These are phyloP conservation scores for Monosporozyma siamensis DNA, from an alignment of 805 yeast genomes.

Conservation along the genomic window DNA sequence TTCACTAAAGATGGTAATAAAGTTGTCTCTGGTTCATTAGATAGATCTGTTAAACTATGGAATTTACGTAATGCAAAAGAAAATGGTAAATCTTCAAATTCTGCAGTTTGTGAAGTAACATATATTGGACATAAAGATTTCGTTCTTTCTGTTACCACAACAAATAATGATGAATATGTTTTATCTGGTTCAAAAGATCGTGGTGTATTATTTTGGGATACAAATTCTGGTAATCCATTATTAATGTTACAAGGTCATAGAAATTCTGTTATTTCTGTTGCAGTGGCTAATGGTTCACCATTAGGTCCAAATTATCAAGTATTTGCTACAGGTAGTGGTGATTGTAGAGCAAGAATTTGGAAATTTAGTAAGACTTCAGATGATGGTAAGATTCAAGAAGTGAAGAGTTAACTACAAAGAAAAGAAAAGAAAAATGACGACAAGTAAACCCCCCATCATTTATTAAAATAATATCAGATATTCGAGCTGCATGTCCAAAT, in stretches of 20 bases:
- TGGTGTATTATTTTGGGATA: constrained; percentile 96
- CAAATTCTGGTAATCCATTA: constrained; percentile 80
- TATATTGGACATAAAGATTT: constrained; percentile 95
- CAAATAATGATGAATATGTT: constrained; percentile 86
- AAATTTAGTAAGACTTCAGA: constrained; percentile 42
- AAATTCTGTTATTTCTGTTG: constrained; percentile 89
- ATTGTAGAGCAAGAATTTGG: constrained; percentile 96
- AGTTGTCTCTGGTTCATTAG: constrained; percentile 90
- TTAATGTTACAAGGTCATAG: constrained; percentile 95
- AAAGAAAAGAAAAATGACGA: too few species aligned
- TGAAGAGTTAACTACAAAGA: not conserved
- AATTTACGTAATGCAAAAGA: constrained; percentile 47
- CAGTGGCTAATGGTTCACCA: constrained; percentile 73
- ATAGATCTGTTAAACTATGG: constrained; percentile 94
- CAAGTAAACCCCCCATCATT: too few species aligned
- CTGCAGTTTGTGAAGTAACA: constrained; percentile 74
- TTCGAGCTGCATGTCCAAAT: not conserved
- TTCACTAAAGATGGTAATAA: constrained; percentile 88
- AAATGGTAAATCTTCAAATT: constrained; percentile 27
- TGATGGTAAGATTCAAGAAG: constrained; percentile 5
- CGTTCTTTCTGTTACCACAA: constrained; percentile 86
- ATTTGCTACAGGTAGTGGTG: constrained; percentile 97
- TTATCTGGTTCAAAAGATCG: constrained; percentile 94
- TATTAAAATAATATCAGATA: not conserved
- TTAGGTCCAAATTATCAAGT: constrained; percentile 54